Base-by-base conservation (phyloP, 371 early-diverging fungal species). In the Apophysomyces variabilis region DNA sequence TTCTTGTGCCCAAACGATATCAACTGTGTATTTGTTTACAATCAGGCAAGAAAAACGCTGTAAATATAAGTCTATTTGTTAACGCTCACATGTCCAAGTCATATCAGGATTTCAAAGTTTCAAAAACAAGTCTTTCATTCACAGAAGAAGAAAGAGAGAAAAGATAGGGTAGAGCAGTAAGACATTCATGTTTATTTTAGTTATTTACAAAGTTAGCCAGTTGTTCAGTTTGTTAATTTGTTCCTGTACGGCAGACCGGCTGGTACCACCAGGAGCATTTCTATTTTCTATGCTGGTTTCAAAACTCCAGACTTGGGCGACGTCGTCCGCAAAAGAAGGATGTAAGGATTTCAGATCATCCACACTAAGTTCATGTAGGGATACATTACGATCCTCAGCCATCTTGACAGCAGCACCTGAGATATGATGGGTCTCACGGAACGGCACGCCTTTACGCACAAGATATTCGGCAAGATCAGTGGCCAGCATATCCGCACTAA, bases 391-490 rank as follows among this genome's bases (percentile, higher is more conserved):
- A 58, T 93, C 93, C 80, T 98, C 99, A 37, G 96, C 96, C 79
- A 96, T 73, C 60, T 87, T 87, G 64, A 98, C 97, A 35, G 96
- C 96, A 5, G 89, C 91, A n/a, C 99, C 99, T 57, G 97, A 94
- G 64, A 97, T 92, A 78, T 98, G 97, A 76, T 98, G 99, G 1
- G 98, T 96, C 69, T 96, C 95, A 72, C 99, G 94, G 94, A 98
- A 98, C 5, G 99, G 99, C n/a, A 98, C 87, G 14, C 90, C 90
- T 73, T 90, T 90, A 66, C 90, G 85, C 50, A 98, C 99, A 41
- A 98, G 86, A 72, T 97, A 98, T 77, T 98, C 99, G 18, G 99
- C 99, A 44, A 98, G 78, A 77, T 98, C 99, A 0, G 99, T 98
- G 7, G 99, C 99, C 68, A 98, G 83, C 96, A 98, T 95, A 75